These are phyloP conservation scores for Boletus rubroflammeus DNA, from an alignment of 768 basidiomycete genomes.

Conservation along the genomic window DNA sequence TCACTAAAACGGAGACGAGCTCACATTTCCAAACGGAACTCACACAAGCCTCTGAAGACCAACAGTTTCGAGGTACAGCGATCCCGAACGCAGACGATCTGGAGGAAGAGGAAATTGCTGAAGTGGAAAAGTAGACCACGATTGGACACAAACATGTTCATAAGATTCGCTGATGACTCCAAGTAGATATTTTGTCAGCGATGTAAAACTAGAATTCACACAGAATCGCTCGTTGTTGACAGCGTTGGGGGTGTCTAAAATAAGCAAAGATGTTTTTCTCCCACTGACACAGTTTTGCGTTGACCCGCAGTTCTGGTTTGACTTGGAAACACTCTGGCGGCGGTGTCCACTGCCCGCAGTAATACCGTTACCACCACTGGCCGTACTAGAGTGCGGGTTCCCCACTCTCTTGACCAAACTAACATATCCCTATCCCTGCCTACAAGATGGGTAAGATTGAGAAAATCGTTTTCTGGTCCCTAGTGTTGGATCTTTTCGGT, in stretches of 20 bases:
- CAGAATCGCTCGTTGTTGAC: not conserved
- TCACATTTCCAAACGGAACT: slow-evolving; percentile 84
- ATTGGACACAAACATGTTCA: not conserved
- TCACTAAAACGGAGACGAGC: slow-evolving; percentile 94
- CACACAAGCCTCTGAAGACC: slow-evolving; percentile 77
- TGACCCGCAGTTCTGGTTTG: not conserved
- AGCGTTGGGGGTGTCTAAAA: not conserved
- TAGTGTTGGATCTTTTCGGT: slow-evolving; percentile 86
- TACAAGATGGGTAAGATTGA: slow-evolving; percentile 63
- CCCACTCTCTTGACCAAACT: not conserved
- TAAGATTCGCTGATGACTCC: not conserved
- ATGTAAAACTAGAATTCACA: not conserved
- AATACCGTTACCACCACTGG: not conserved
- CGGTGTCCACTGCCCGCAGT: not conserved
- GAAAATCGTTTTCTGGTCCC: slow-evolving; percentile 81
- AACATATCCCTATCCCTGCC: not conserved
- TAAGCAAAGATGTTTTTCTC: not conserved
- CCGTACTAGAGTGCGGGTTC: not conserved
- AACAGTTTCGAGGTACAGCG: slow-evolving; percentile 63
- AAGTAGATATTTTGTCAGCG: not conserved
- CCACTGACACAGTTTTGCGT: not conserved
- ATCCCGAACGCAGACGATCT: slow-evolving; percentile 24
- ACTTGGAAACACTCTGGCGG: not conserved
- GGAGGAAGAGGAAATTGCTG: slow-evolving; percentile 14
- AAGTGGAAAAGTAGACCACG: slow-evolving; percentile 1